Evolutionary conservation across 176 grass and related monocot genomes (phyloP).

Genomic region (Alopecurus myosuroides): DNA sequence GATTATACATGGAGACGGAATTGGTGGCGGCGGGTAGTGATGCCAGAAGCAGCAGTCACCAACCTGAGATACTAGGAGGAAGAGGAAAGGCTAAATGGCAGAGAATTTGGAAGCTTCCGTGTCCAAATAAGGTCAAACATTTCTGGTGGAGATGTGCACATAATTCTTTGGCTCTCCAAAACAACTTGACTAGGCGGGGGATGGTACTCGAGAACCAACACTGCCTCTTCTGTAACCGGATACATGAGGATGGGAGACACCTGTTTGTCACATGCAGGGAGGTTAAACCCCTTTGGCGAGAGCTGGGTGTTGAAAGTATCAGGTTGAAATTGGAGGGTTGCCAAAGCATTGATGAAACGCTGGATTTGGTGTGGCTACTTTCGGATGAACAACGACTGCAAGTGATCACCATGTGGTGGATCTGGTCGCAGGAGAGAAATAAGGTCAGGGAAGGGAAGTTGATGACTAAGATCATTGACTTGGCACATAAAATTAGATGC

Average conservation of each 20-base stretch:
- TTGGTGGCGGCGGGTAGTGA: neutral
- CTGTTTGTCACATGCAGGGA: neutral
- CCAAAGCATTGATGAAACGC: too few species aligned
- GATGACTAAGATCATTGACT: too few species aligned
- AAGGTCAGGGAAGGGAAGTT: too few species aligned
- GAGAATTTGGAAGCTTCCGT: neutral
- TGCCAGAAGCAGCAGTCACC: neutral
- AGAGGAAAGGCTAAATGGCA: neutral
- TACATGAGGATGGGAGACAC: neutral
- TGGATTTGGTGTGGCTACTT: too few species aligned
- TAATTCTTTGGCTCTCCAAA: neutral
- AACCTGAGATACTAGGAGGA: neutral
- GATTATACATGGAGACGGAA: neutral
- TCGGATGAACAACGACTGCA: too few species aligned
- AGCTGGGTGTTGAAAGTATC: too few species aligned
- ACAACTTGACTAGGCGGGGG: neutral
- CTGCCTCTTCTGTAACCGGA: neutral
- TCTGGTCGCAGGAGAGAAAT: too few species aligned
- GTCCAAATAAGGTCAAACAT: neutral
- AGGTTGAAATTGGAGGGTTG: too few species aligned
- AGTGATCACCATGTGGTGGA: too few species aligned
- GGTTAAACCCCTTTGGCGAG: neutral
- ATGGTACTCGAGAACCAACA: neutral
- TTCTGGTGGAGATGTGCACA: neutral
- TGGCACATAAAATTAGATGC: too few species aligned